Evolutionary conservation across 805 yeast genomes (phyloP), one percentile per base, ranked within the genome.

Genomic region (Priceomyces haplophilus): DNA sequence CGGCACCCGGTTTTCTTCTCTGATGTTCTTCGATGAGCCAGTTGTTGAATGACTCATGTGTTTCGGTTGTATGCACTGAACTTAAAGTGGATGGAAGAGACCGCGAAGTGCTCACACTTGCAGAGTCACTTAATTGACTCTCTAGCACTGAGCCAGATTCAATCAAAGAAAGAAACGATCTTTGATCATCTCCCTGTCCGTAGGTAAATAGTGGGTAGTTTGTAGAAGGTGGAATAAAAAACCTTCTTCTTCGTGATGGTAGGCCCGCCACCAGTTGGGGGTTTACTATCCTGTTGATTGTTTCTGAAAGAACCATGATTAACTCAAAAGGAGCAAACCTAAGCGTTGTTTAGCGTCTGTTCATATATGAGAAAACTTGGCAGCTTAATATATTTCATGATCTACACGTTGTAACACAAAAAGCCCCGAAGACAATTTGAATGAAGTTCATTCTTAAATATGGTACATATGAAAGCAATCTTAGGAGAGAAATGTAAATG

Each of bases 1-100:
- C 38, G 15, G 42, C 43, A 3, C 62, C 60, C n/a, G 55, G 48
- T 42, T 64, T 64, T 24, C 70, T 46, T 24, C 75, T 48, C 40
- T 65, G 73, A 46, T 62, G 72, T 47, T 69, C 75, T 47, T 69
- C 75, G 7, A 67, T 44, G 17, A 71, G 52, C 76, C 76, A 71
- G 38, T 67, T 61, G 43, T 64, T 72, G 43, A 69, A 71, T 7
- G 72, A 64, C 40, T 61, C 72, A 41, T 61, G 68, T 47, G 67
- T 72, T 15, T 60, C 68, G 15, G 53, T 56, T 4, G 63, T 60
- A 18, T 62, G 65, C 1, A 59, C 67, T 2, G 73, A 67, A 37
- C 55, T 58, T 13, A 69, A 52, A 0, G 73, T 62, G 7, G 72
- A 65, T 8, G 76, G 76, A 16, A 70, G 55, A 5, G 73, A 67